Percentiles rank a stretch among this genome's conserved stretches.
Conservation (phyloP, 768 basidiomycete genomes). For the Termitomyces sp. region DNA sequence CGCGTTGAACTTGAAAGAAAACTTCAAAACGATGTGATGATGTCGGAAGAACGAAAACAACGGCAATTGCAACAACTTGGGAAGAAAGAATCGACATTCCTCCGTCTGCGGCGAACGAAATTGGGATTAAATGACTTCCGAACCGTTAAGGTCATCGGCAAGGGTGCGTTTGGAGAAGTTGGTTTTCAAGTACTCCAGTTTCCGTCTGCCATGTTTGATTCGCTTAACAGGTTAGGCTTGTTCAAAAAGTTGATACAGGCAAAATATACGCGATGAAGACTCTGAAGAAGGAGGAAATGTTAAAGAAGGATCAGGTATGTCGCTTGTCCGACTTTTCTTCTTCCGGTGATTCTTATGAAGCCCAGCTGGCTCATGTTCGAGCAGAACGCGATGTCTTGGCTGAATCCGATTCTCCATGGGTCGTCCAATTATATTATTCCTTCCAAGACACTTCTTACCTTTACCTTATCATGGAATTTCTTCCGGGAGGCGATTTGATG, state of each 20-base stretch:
- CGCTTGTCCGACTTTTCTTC: not conserved
- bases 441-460: constrained; percentile 92
- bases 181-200: constrained; percentile 15
- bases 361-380: constrained; percentile 91
- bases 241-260: constrained; percentile 94
- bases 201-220: not conserved
- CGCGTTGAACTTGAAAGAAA: constrained; percentile 84
- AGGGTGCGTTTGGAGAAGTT: constrained; percentile 98
- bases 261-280: constrained; percentile 99
- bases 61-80: constrained; percentile 80
- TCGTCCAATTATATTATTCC: constrained; percentile 96
- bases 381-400: constrained; percentile 96
- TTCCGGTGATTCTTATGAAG: not conserved
- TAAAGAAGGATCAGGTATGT: constrained; percentile 93
- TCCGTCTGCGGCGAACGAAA: constrained; percentile 84
- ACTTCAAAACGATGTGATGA: constrained; percentile 60
- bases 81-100: constrained; percentile 82
- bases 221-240: constrained; percentile 65
- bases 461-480: constrained; percentile 98
- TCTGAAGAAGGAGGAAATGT: constrained; percentile 95
- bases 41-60: constrained; percentile 81
- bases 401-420: constrained; percentile 93
- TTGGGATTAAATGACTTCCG: constrained; percentile 89
- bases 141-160: constrained; percentile 98
- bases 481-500: constrained; percentile 98